A percentile compares a stretch with the other conserved stretches of the same genome.
These are phyloP conservation scores for Clonostachys chloroleuca DNA, from an alignment of 2,329 filamentous ascomycete species.

Conservation along the genomic window DNA sequence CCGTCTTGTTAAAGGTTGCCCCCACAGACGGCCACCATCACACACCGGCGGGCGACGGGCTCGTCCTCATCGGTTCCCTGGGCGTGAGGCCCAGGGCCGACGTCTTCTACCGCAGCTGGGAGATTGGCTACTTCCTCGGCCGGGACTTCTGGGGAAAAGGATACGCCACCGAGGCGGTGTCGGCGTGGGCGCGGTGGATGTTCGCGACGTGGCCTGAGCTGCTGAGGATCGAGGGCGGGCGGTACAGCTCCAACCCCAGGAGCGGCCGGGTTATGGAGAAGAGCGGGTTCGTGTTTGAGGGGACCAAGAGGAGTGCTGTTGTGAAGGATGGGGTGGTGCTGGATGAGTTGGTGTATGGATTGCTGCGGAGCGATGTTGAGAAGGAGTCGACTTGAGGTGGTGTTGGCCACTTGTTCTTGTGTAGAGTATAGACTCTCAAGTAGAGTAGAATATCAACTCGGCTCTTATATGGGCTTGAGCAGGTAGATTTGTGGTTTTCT, in stretches of 20 bases:
- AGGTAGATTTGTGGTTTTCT: background rate
- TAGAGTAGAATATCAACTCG: too few species aligned
- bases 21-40: too few species aligned
- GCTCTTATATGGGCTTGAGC: too few species aligned
- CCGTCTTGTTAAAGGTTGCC: constrained; percentile 21
- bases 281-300: constrained; percentile 37
- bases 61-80: constrained; percentile 26
- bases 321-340: constrained; percentile 29
- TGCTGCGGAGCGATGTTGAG: background rate
- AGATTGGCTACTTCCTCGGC: constrained; percentile 45
- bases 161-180: constrained; percentile 31
- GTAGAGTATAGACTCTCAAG: too few species aligned
- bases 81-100: constrained; percentile 28
- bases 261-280: constrained; percentile 37
- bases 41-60: constrained; percentile 7
- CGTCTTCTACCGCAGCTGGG: constrained; percentile 34
- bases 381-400: too few species aligned
- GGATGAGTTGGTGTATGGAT: constrained; percentile 22
- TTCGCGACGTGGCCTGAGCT: constrained; percentile 34
- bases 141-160: constrained; percentile 39
- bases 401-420: too few species aligned
- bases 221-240: constrained; percentile 32
- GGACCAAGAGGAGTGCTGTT: constrained; percentile 29
- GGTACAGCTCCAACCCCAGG: constrained; percentile 29
- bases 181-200: constrained; percentile 33